These are phyloP conservation scores for Clonostachys sp. DNA, from an alignment of 2,329 filamentous ascomycete species.

Conservation along the genomic window DNA sequence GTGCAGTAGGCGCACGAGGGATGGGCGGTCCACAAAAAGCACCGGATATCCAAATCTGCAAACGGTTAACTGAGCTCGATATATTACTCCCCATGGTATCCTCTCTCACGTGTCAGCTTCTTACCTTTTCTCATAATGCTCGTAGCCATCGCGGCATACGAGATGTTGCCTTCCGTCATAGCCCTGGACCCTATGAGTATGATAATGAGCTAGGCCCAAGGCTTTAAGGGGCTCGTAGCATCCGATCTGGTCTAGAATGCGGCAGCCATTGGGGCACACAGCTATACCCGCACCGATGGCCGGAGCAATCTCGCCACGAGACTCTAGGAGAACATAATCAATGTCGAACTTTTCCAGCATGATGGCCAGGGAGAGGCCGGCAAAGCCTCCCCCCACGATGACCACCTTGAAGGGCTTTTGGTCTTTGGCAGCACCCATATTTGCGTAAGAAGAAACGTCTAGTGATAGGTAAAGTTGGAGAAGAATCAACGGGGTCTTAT, in stretches of 20 bases:
- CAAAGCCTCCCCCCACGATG: conserved; percentile 42
- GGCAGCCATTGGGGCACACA: conserved; percentile 31
- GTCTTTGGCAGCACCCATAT: neutral
- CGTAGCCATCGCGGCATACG: neutral
- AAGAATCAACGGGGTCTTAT: too few relatives aligned
- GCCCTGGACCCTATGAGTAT: neutral
- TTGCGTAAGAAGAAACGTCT: too few relatives aligned
- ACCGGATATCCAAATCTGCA: conserved; percentile 17
- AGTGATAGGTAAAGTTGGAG: too few relatives aligned
- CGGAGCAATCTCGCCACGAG: conserved; percentile 31
- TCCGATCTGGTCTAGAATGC: conserved; percentile 40
- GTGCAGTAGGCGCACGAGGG: conserved; percentile 22
- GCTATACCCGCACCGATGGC: conserved; percentile 40
- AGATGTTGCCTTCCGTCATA: neutral
- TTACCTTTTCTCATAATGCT: neutral
- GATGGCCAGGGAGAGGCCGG: conserved; percentile 23
- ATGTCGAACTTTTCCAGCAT: conserved; percentile 37
- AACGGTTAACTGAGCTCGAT: too few relatives aligned
- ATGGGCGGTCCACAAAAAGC: conserved; percentile 26
- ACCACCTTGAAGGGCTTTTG: neutral
- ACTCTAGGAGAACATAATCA: conserved; percentile 44
- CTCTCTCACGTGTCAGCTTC: neutral
- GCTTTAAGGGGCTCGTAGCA: neutral
- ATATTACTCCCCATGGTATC: neutral
- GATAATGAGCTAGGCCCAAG: neutral